phyloP scores from a whole-genome alignment of 106 monocot genomes.

The Acorus gramineus region DNA sequence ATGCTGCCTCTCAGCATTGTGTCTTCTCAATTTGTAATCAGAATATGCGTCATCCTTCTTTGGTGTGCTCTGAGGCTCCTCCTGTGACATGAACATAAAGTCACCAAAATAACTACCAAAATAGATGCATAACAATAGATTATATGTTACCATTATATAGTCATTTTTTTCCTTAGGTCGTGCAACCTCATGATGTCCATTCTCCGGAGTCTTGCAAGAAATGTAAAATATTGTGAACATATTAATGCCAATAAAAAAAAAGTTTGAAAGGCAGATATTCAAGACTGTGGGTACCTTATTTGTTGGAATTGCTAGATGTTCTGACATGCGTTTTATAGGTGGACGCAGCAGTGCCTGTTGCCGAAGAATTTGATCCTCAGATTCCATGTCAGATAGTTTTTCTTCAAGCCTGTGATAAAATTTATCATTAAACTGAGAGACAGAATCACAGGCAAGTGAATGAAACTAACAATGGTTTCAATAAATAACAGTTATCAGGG shows the following conservation, averaged over 20 bases:
- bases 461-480: too few species aligned
- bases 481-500: too few species aligned
- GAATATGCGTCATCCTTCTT: conserved; percentile 43
- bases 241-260: neutral
- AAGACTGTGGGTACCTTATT: conserved; percentile 33
- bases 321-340: conserved; percentile 43
- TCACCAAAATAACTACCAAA: neutral
- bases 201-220: conserved; percentile 37
- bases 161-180: conserved; percentile 31
- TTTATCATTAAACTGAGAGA: too few species aligned
- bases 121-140: neutral
- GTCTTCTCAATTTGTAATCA: conserved; percentile 43
- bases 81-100: conserved; percentile 6
- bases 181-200: conserved; percentile 34
- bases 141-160: neutral
- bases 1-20: conserved; percentile 68
- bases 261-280: conserved; percentile 1
- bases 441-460: too few species aligned
- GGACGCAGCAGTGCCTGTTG: conserved; percentile 57
- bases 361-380: conserved; percentile 88
- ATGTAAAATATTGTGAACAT: conserved; percentile 6
- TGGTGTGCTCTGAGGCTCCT: conserved; percentile 60
- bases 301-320: conserved; percentile 28
- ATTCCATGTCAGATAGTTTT: conserved; percentile 71
- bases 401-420: conserved; percentile 45